Conservation (phyloP, 768 basidiomycete species). For the Collybiopsis luxurians region DNA sequence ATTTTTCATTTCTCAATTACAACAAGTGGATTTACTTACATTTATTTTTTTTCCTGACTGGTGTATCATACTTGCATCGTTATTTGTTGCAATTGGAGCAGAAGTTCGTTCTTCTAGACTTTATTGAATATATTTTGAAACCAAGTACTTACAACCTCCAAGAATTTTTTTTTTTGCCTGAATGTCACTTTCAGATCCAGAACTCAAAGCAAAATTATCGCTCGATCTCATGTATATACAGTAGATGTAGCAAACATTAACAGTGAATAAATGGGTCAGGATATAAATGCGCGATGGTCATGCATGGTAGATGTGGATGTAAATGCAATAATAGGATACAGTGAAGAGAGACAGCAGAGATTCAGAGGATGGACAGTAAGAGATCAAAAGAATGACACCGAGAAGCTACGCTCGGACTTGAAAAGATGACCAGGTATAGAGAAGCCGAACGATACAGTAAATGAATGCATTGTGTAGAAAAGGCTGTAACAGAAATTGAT, state of each 20-base stretch:
- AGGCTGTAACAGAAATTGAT: too few species aligned
- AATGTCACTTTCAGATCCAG: too few species aligned
- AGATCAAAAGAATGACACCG: background rate
- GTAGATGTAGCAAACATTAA: background rate
- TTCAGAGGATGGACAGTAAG: background rate
- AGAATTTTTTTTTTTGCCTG: too few species aligned
- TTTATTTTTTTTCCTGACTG: background rate
- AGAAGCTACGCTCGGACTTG: background rate
- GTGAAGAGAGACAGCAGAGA: background rate
- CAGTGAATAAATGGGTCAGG: background rate
- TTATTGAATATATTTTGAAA: too few species aligned
- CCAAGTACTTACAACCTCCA: too few species aligned
- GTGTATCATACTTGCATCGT: constrained; percentile 4
- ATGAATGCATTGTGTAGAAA: too few species aligned
- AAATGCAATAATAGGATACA: constrained; percentile 2
- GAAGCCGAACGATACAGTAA: background rate
- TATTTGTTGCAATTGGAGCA: background rate
- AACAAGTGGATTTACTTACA: background rate
- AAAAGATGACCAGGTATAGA: background rate
- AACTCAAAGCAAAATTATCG: too few species aligned
- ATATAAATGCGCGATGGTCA: background rate
- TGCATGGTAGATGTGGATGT: background rate
- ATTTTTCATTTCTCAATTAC: background rate
- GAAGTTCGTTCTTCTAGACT: too few species aligned
- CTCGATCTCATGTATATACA: background rate